Conservation (phyloP, 345 rosid species). For the Erodium maritimum region DNA sequence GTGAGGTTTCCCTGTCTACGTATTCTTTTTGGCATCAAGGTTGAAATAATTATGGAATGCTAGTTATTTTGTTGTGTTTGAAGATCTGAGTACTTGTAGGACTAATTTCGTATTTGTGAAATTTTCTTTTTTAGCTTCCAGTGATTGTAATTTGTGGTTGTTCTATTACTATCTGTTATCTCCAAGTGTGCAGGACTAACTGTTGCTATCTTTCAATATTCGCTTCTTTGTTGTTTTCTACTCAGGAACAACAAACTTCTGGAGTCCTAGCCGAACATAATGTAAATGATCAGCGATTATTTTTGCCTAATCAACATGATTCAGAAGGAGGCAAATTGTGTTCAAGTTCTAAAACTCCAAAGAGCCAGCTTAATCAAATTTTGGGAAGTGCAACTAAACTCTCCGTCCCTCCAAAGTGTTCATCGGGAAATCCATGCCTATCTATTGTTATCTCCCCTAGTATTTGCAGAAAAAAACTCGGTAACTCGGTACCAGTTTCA, state of each 20-base stretch:
- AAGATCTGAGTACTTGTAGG: too few species aligned
- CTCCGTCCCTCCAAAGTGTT: slow-evolving; percentile 25
- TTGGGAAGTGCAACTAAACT: slow-evolving; percentile 31
- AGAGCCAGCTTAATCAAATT: slow-evolving; percentile 31
- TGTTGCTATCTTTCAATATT: too few species aligned
- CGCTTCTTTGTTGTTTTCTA: too few species aligned
- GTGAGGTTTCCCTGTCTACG: too few species aligned
- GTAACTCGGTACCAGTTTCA: slow-evolving; percentile 22
- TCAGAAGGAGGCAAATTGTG: slow-evolving; percentile 26
- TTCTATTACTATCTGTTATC: too few species aligned
- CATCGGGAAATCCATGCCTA: slow-evolving; percentile 35
- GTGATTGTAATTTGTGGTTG: too few species aligned
- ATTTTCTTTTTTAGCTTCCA: too few species aligned
- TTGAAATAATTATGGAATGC: too few species aligned
- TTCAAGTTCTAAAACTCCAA: slow-evolving; percentile 35
- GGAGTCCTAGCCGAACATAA: slow-evolving; percentile 51
- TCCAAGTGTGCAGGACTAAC: too few species aligned
- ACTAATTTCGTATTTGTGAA: too few species aligned
- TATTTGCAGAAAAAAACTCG: slow-evolving; percentile 29
- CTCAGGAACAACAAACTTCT: slow-evolving; percentile 39
- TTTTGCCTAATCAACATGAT: slow-evolving; percentile 49
- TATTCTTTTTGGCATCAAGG: too few species aligned
- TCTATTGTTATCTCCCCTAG: slow-evolving; percentile 36
- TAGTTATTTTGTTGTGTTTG: too few species aligned
- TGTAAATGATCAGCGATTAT: slow-evolving; percentile 27